Evolutionary conservation across 441 rosid species (phyloP), one percentile per base, ranked within the genome.

Genomic region (Pelargonium citronellum): DNA sequence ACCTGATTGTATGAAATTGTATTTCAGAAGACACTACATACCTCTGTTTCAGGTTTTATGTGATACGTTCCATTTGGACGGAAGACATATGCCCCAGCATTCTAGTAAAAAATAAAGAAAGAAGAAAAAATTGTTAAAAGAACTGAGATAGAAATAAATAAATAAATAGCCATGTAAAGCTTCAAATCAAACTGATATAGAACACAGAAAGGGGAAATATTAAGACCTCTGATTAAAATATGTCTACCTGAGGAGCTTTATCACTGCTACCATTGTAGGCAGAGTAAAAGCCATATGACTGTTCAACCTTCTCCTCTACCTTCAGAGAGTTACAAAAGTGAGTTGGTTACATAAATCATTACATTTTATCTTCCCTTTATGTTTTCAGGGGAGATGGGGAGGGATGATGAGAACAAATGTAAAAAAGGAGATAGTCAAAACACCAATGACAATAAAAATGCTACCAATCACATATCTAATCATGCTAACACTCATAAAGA

Each of bases 71-170:
- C 95, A 86, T 92, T 95, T 69, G 99, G 99, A 63, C 99, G 98
- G 81, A 92, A 95, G 75, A 95, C 75, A 77, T 95, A 95, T 44
- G 98, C 99, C 73, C 99, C 99, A 0, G 85, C 87, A 68, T 89
- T 89, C 94, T 88, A 55, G 60, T 27, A 74, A 63, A 77, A 68
- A 24, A 74, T 55, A 64, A 47, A 64, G 70, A 34, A 60, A 22
- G 39, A 62, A 24, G 43, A 57, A 51, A 61, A 34, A 5, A 9
- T 57, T 70, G 58, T 19, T 37, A 60, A 13, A 49, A 73, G 34
- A 68, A 70, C 61, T 30, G 72, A 27, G 15, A 69, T 12, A 34
- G 47, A 55, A 55, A 24, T 69, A 47, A 72, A 63, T 30, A 57
- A 1, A 43, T 13, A 19, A 12, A 16, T 39, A 5, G 16, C 43